A percentile compares a stretch with the other conserved stretches of the same genome.
These are phyloP conservation scores for Nitzschia inconspicua DNA, from an alignment of 108 stramenopile species.

Conservation along the genomic window DNA sequence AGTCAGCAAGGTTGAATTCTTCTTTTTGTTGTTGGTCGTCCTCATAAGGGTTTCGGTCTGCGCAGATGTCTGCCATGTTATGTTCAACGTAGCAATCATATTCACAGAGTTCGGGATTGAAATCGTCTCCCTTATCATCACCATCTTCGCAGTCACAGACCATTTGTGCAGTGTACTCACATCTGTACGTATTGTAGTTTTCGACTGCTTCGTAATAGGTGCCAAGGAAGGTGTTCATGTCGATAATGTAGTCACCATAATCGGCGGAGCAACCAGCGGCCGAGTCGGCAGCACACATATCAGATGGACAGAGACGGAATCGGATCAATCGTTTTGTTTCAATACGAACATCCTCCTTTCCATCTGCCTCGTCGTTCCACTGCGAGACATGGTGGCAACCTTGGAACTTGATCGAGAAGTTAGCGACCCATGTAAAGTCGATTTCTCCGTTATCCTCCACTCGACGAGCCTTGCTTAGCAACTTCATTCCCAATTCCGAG, in stretches of 20 bases:
- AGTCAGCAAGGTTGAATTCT: conserved; percentile 42
- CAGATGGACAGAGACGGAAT: conserved; percentile 78
- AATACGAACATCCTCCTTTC: conserved; percentile 61
- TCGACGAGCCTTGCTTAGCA: conserved; percentile 61
- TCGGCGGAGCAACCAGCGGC: conserved; percentile 54
- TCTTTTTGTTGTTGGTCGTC: conserved; percentile 40
- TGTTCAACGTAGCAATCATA: conserved; percentile 63
- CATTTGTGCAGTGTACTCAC: conserved; percentile 40
- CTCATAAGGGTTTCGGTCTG: conserved; percentile 57
- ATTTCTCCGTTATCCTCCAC: conserved; percentile 39
- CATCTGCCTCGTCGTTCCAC: conserved; percentile 69
- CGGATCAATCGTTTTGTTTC: conserved; percentile 71
- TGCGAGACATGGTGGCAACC: conserved; percentile 80
- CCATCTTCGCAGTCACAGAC: conserved; percentile 50
- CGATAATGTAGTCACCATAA: conserved; percentile 86
- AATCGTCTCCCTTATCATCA: conserved; percentile 46
- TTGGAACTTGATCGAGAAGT: conserved; percentile 85
- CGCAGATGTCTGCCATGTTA: conserved; percentile 55
- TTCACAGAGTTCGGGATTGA: conserved; percentile 51
- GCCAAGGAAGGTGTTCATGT: conserved; percentile 74
- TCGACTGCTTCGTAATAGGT: conserved; percentile 52
- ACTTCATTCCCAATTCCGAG: conserved; percentile 42
- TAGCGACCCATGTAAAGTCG: conserved; percentile 66
- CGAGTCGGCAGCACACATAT: conserved; percentile 45
- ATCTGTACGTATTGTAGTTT: conserved; percentile 50